Evolutionary conservation across 108 stramenopile genomes (phyloP).

Genomic region (Skeletonema tropicum): DNA sequence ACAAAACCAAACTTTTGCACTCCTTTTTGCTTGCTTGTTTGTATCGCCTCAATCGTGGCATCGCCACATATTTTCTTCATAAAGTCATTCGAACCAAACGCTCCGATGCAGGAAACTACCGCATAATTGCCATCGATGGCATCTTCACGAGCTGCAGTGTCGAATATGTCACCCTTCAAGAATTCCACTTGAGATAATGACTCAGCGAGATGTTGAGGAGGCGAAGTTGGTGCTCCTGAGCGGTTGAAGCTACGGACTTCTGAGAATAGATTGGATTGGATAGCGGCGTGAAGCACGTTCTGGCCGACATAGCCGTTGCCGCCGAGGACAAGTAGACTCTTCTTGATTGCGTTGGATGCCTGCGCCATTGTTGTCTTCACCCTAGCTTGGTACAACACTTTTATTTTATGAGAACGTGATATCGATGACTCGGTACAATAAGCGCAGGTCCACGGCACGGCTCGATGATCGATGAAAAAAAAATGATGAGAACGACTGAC

Average conservation of each 20-base stretch:
- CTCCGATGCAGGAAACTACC: conserved; percentile 71
- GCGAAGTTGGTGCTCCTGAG: conserved; percentile 50
- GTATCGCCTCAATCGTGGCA: conserved; percentile 68
- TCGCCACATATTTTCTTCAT: conserved; percentile 79
- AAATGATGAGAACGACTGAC: too few species aligned
- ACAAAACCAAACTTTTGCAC: conserved; percentile 70
- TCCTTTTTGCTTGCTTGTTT: conserved; percentile 47
- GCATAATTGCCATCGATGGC: conserved; percentile 55
- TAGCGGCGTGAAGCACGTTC: conserved; percentile 64
- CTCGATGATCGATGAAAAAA: too few species aligned
- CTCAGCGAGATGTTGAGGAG: conserved; percentile 19
- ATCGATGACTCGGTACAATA: too few species aligned
- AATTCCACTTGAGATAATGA: conserved; percentile 57
- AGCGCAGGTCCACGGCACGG: too few species aligned
- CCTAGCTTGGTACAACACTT: too few species aligned
- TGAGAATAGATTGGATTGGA: conserved; percentile 37
- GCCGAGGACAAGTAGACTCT: conserved; percentile 65
- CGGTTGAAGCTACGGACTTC: conserved; percentile 66
- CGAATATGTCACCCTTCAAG: conserved; percentile 66
- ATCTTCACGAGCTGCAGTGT: conserved; percentile 35
- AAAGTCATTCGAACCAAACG: conserved; percentile 72
- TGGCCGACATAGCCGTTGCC: conserved; percentile 86
- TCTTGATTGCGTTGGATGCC: not conserved
- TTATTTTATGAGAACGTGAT: not conserved
- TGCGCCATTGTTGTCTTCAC: not conserved